phyloP scores from a whole-genome alignment of 768 basidiomycete species.

The Suillus variegatus region DNA sequence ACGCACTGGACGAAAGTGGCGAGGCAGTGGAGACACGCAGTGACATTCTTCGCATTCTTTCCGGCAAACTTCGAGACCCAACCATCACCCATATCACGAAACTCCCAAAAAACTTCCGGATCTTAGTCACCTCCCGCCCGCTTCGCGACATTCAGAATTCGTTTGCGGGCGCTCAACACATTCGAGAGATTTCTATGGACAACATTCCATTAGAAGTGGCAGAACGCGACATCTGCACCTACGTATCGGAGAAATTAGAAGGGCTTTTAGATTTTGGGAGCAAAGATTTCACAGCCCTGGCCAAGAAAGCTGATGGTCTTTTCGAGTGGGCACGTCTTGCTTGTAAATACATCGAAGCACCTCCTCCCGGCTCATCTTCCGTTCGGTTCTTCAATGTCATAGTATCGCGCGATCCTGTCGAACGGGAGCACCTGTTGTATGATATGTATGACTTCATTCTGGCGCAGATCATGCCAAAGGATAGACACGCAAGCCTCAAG shows the following conservation, averaged over 20 bases:
- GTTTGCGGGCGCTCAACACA: not conserved
- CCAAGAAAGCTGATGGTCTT: conserved; percentile 9
- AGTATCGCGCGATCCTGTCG: not conserved
- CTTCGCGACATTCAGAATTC: not conserved
- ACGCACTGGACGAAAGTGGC: too few relatives aligned
- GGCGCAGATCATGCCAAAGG: conserved; percentile 5
- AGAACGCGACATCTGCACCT: conserved; percentile 5
- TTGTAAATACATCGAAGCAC: conserved; percentile 10
- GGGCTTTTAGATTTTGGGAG: not conserved
- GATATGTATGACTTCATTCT: conserved; percentile 13
- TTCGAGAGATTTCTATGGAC: conserved; percentile 1
- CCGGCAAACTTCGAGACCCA: too few relatives aligned
- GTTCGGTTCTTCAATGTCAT: not conserved
- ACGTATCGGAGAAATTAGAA: not conserved
- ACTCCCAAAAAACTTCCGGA: too few relatives aligned
- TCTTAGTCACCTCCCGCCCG: not conserved
- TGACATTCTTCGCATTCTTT: too few relatives aligned
- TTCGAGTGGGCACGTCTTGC: conserved; percentile 15
- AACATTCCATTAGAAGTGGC: conserved; percentile 2
- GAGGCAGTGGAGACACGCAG: too few relatives aligned
- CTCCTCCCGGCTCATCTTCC: not conserved
- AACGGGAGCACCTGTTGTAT: conserved; percentile 9
- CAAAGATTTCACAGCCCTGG: not conserved
- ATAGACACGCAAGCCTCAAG: not conserved
- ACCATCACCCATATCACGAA: too few relatives aligned